Evolutionary conservation across 257 asterid genomes (phyloP).

Genomic region (Schizonepeta tenuifolia): DNA sequence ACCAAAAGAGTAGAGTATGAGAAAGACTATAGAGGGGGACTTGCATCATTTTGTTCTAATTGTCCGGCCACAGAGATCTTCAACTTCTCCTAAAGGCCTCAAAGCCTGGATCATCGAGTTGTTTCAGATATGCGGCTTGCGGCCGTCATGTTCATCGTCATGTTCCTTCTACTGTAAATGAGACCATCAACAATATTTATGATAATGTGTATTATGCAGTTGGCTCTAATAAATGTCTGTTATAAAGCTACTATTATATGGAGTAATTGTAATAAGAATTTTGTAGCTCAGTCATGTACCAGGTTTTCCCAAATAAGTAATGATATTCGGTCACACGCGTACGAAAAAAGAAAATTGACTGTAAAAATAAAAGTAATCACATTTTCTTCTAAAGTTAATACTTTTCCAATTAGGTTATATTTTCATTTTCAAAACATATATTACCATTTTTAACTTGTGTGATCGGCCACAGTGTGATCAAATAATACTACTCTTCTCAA

Average conservation of each 20-base stretch:
- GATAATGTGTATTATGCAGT: constrained; percentile 17
- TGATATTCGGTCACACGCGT: too few relatives aligned
- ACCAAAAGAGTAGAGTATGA: not conserved
- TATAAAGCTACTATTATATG: constrained; percentile 6
- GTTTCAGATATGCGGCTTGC: constrained; percentile 23
- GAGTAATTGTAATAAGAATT: not conserved
- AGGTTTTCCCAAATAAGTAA: too few relatives aligned
- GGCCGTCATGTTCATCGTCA: not conserved
- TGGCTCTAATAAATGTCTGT: not conserved
- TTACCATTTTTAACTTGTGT: too few relatives aligned
- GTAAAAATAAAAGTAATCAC: too few relatives aligned
- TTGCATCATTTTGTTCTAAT: not conserved
- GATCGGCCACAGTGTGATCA: too few relatives aligned
- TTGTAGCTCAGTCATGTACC: not conserved
- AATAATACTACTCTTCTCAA: too few relatives aligned
- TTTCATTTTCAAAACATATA: too few relatives aligned
- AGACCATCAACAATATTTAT: not conserved
- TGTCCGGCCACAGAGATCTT: not conserved
- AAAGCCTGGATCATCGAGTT: not conserved
- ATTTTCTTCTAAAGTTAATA: too few relatives aligned
- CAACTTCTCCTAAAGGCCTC: not conserved
- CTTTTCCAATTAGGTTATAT: too few relatives aligned
- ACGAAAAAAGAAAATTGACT: too few relatives aligned
- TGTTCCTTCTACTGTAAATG: constrained; percentile 6
- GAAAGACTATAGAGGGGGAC: not conserved